Percentiles rank a stretch among this genome's conserved stretches.
Evolutionary conservation across 345 rosid species (phyloP).

Genomic region (Citrus unshiu): DNA sequence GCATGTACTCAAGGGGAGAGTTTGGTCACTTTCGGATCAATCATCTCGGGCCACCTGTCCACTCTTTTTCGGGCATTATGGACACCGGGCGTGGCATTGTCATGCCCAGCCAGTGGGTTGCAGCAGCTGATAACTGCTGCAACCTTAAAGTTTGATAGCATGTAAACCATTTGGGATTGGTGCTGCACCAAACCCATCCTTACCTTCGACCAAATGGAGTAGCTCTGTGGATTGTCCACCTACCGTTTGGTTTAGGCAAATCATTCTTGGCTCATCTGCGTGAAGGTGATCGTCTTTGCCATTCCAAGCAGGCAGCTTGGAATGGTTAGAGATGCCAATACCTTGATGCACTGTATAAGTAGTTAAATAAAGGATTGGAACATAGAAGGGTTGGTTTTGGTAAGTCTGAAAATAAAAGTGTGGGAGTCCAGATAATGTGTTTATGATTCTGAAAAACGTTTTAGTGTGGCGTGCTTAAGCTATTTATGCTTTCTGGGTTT

Average conservation of each 20-base stretch:
- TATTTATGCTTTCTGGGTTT: neutral
- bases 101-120: slow-evolving; percentile 73
- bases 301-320: slow-evolving; percentile 7
- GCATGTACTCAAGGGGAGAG: slow-evolving; percentile 47
- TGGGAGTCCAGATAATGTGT: slow-evolving; percentile 2
- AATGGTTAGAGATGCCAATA: slow-evolving; percentile 15
- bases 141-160: slow-evolving; percentile 50
- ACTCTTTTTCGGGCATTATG: slow-evolving; percentile 40
- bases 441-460: neutral
- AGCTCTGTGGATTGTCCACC: slow-evolving; percentile 22
- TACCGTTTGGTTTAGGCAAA: slow-evolving; percentile 75
- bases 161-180: slow-evolving; percentile 24
- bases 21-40: slow-evolving; percentile 28
- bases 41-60: slow-evolving; percentile 37
- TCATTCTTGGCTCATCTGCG: slow-evolving; percentile 83
- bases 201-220: slow-evolving; percentile 33
- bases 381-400: slow-evolving; percentile 3
- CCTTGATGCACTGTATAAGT: slow-evolving; percentile 22
- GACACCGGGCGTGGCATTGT: slow-evolving; percentile 43
- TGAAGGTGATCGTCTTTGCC: slow-evolving; percentile 27
- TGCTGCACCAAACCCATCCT: slow-evolving; percentile 24
- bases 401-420: neutral
- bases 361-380: neutral
- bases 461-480: slow-evolving; percentile 2
- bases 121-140: slow-evolving; percentile 57